phyloP scores from a whole-genome alignment of 2,329 filamentous ascomycete genomes.

The Fusarium kyushuense region DNA sequence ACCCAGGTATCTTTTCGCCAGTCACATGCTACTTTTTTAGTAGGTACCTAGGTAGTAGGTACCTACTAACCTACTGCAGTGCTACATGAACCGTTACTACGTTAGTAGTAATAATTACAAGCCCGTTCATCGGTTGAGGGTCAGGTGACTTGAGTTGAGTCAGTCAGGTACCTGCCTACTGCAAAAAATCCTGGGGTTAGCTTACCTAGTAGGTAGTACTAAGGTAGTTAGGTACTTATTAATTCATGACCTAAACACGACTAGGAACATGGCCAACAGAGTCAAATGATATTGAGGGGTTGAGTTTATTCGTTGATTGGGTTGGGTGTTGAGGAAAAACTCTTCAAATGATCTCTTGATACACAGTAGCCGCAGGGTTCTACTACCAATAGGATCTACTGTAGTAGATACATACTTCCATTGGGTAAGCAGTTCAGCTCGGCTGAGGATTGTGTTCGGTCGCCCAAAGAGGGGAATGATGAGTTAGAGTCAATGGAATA shows the following conservation, averaged over 20 bases:
- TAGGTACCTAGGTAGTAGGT: too few species aligned
- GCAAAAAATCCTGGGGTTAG: slow-evolving; percentile 22
- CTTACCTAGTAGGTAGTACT: too few species aligned
- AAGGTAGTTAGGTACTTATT: background rate
- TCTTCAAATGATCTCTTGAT: slow-evolving; percentile 18
- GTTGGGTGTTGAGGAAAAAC: slow-evolving; percentile 7
- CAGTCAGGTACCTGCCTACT: background rate
- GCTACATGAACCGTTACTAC: background rate
- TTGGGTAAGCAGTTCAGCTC: slow-evolving; percentile 1
- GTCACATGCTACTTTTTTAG: slow-evolving; percentile 1
- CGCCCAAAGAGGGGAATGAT: slow-evolving; percentile 29
- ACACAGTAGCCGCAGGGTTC: background rate
- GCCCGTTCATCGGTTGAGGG: slow-evolving; percentile 11
- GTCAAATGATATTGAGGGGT: slow-evolving; percentile 1
- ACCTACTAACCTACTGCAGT: too few species aligned
- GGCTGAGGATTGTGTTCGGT: slow-evolving; percentile 10
- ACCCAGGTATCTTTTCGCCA: background rate
- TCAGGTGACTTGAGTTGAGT: slow-evolving; percentile 19
- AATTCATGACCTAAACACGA: slow-evolving; percentile 5
- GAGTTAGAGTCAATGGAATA: background rate
- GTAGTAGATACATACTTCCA: background rate
- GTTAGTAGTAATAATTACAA: background rate
- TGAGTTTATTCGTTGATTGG: background rate
- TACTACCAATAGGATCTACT: background rate
- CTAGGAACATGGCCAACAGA: slow-evolving; percentile 7